Conservation (phyloP, 2,329 filamentous ascomycete species). For the Mycogone perniciosa region DNA sequence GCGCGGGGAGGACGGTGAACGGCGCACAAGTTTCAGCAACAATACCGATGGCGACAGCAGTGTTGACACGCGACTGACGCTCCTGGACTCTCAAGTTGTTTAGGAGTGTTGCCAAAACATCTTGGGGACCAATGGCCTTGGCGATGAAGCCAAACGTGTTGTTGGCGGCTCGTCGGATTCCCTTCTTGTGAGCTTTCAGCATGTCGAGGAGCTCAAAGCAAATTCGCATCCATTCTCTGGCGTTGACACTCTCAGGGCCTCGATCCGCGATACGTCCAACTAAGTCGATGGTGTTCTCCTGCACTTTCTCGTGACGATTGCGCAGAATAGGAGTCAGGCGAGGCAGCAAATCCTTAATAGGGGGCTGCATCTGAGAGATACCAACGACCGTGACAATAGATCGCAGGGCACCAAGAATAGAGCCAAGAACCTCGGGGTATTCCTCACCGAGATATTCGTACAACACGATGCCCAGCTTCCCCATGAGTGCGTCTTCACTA, state of each 20-base stretch:
- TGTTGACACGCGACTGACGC: constrained; percentile 96
- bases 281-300: constrained; percentile 97
- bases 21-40: constrained; percentile 97
- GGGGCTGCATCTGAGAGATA: constrained; percentile 96
- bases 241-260: constrained; percentile 92
- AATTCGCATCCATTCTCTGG: constrained; percentile 99
- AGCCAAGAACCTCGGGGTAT: constrained; percentile 94
- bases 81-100: constrained; percentile 97
- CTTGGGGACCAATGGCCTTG: constrained; percentile 96
- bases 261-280: constrained; percentile 97
- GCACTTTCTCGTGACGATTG: constrained; percentile 97
- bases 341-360: constrained; percentile 91
- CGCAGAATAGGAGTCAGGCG: constrained; percentile 95
- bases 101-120: constrained; percentile 88
- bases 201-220: constrained; percentile 98
- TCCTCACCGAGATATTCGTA: constrained; percentile 99
- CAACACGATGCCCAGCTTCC: constrained; percentile 86
- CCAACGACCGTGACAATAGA: constrained; percentile 97
- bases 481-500: constrained; percentile 91
- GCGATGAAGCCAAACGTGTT: constrained; percentile 99
- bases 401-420: constrained; percentile 87
- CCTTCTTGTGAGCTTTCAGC: constrained; percentile 99
- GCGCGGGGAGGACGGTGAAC: constrained; percentile 93
- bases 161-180: constrained; percentile 94
- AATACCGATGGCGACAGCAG: constrained; percentile 95